Base-by-base conservation (phyloP, 495 filamentous ascomycete species). In the Gamarada debralockiae region DNA sequence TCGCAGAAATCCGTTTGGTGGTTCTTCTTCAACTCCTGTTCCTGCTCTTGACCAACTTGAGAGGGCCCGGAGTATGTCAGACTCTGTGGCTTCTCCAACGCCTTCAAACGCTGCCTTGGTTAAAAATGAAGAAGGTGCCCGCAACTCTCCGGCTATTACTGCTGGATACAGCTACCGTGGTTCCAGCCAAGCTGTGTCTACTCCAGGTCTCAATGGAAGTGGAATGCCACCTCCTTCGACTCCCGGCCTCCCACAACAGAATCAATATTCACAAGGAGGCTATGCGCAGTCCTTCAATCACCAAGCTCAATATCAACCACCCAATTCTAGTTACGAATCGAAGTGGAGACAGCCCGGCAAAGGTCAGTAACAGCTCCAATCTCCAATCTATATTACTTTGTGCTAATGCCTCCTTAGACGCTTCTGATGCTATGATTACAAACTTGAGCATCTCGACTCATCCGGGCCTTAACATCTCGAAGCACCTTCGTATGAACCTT, bases 401-500 rank as follows among this genome's bases (percentile, higher is more conserved):
- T 46, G 25, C 14, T n/a, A 17, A 43, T 25, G 15, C 53, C 57
- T 25, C 48, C 38, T 12, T 46, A 80, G 73, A 69, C 53, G 63
- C 65, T 43, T 62, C 61, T 29, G 79, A 85, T 60, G 82, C 87
- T 14, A 70, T 91, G 36, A 79, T 91, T 49, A 74, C 75, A 23
- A 86, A 79, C 44, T 65, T 91, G 36, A 72, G 77, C 21, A 65
- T 95, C n/a, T 65, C 70, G 33, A 83, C 85, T 2, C 85, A 89
- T 65, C 79, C 83, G 3, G 73, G 73, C 1, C 70, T 90, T 24
- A 79, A 75, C 20, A 63, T 81, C 14, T 70, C 76, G 22, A 67
- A 68, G 3, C 70, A 67, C 38, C 79, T 85, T 64, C 67, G 70
- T 22, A 62, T 85, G 25, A 71, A 81, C 37, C 67, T 92, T 38